Evolutionary conservation across 306 rosid genomes (phyloP).

Genomic region (Hylodesmum podocarpum): DNA sequence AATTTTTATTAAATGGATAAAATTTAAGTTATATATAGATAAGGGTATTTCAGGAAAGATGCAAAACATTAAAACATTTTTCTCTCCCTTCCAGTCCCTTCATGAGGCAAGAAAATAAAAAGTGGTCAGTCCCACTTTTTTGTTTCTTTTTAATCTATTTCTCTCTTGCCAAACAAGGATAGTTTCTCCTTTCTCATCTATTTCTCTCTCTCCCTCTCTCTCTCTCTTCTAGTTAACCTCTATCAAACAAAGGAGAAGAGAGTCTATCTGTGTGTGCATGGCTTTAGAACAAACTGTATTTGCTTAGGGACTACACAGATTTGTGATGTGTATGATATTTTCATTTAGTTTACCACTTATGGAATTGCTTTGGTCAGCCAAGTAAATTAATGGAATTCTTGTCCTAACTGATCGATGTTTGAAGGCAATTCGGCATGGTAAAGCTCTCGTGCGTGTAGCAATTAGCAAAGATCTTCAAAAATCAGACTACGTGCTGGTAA

Average conservation of each 20-base stretch:
- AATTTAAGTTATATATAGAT: background rate
- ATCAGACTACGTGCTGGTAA: slow-evolving; percentile 84
- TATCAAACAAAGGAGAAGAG: background rate
- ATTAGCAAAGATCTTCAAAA: slow-evolving; percentile 57
- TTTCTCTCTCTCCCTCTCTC: background rate
- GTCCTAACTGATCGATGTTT: slow-evolving; percentile 34
- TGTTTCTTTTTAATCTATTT: background rate
- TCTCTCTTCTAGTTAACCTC: background rate
- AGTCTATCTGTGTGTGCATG: slow-evolving; percentile 14
- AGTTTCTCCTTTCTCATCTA: background rate
- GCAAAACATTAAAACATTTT: background rate
- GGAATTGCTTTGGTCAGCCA: slow-evolving; percentile 25
- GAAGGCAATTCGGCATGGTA: slow-evolving; percentile 84
- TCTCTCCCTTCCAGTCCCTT: background rate
- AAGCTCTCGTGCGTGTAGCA: slow-evolving; percentile 78
- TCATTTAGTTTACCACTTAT: background rate
- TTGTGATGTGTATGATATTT: slow-evolving; percentile 9
- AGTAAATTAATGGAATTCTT: slow-evolving; percentile 23
- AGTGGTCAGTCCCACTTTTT: background rate
- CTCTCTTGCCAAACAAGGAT: background rate
- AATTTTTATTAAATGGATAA: background rate
- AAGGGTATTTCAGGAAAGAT: background rate
- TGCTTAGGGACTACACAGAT: background rate
- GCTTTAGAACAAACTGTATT: background rate
- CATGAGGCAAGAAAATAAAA: background rate